Base-by-base conservation (phyloP, 495 filamentous ascomycete genomes). In the Trypethelium eluteriae region DNA sequence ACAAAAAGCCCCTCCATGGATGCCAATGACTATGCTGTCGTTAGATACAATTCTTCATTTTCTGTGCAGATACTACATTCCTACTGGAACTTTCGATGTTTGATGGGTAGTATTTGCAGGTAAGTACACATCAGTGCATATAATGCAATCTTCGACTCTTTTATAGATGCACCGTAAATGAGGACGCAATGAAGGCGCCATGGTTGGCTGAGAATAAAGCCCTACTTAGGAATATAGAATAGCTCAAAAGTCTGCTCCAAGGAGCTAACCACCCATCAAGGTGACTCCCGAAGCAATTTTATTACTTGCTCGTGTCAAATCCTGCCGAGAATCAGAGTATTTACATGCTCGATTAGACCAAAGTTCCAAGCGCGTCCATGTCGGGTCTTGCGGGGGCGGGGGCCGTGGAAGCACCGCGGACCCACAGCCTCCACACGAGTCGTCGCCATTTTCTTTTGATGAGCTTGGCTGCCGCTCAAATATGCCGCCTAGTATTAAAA, bases 1-100 rank as follows among this genome's bases (percentile, higher is more conserved):
- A 47, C 38, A 41, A 38, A 63, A 63, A 63, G 62, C 62, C 10
- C 62, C 62, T 63, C 62, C 62, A 41, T 63, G 62, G 11, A 63
- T 63, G 11, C 38, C 62, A 14, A 63, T 41, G 16, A 63, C 62
- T 63, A 34, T 34, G 25, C n/a, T 25, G n/a, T 25, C 11, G 6
- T 63, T 41, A 63, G 62, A 63, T 59, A 7, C 53, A 59, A 1
- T 25, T 59, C 3, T 35, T 10, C 7, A 34, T 7, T 59, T 36
- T 6, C 7, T 9, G 34, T 36, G 36, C 11, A 7, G 14, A 25
- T 14, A 59, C 5, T 35, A 7, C 53, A 10, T 10, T 35, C 53
- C 53, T 7, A 59, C 53, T 59, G 53, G 53, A 36, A 18, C 36
- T 14, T 36, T 59, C 6, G 7, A 36, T 9, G 18, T 14, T 7